These are phyloP conservation scores for Leccinum broughii DNA, from an alignment of 768 basidiomycete species.

Conservation along the genomic window DNA sequence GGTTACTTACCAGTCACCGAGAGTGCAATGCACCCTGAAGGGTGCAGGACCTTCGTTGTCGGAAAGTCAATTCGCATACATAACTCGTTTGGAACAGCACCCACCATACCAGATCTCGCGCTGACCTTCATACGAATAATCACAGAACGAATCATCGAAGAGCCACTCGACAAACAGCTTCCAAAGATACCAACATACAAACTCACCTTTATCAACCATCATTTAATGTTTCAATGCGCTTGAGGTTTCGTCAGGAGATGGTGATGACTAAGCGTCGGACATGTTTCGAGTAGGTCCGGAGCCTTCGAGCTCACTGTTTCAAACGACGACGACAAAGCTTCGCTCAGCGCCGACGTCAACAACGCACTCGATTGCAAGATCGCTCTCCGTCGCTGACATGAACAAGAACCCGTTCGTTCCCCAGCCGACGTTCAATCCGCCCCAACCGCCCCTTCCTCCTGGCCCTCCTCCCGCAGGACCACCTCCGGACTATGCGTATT, in stretches of 20 bases:
- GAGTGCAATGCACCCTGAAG: not conserved
- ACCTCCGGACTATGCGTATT: slow-evolving; percentile 78
- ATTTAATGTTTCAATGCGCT: not conserved
- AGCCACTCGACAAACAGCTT: not conserved
- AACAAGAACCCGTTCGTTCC: slow-evolving; percentile 85
- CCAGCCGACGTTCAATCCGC: slow-evolving; percentile 64
- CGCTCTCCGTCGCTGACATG: slow-evolving; percentile 42
- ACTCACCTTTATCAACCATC: not conserved
- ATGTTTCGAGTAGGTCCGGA: slow-evolving; percentile 14
- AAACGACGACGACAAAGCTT: slow-evolving; percentile 25
- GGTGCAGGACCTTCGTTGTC: not conserved
- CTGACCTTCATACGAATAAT: not conserved
- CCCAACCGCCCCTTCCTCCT: slow-evolving; percentile 78
- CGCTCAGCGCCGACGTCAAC: slow-evolving; percentile 11
- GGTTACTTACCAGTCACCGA: not conserved
- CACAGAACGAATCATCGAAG: not conserved
- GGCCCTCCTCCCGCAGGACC: slow-evolving; percentile 74
- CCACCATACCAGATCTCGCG: not conserved
- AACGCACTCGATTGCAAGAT: slow-evolving; percentile 15
- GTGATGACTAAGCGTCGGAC: slow-evolving; percentile 29
- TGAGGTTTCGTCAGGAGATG: not conserved
- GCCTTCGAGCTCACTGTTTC: slow-evolving; percentile 22
- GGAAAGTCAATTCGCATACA: not conserved
- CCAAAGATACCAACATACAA: not conserved
- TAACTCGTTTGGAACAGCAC: not conserved